Percentiles rank a stretch among this genome's conserved stretches.
These are phyloP conservation scores for Lactifluus subvellereus DNA, from an alignment of 768 basidiomycete genomes.

Conservation along the genomic window DNA sequence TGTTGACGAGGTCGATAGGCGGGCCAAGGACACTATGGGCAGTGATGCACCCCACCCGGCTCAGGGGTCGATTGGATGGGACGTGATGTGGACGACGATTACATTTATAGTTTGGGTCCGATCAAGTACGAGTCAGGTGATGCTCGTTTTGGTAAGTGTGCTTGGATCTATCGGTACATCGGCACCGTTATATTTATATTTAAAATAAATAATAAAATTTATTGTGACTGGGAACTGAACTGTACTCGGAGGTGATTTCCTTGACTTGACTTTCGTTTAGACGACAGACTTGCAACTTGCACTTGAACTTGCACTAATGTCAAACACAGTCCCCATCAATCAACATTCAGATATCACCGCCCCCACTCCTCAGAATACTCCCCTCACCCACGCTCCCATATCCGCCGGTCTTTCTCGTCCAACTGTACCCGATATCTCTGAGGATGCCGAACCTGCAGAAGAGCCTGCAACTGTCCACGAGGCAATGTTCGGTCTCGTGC, in stretches of 20 bases:
- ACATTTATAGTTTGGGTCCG: constrained; percentile 38
- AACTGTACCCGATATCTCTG: constrained; percentile 80
- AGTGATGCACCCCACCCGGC: constrained; percentile 49
- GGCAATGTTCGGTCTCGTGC: constrained; percentile 80
- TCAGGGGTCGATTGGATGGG: constrained; percentile 59
- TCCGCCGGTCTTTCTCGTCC: constrained; percentile 76
- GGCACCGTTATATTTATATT: background rate
- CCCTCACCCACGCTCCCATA: constrained; percentile 76
- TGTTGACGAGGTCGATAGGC: constrained; percentile 19
- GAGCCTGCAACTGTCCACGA: constrained; percentile 51
- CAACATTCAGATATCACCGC: constrained; percentile 55
- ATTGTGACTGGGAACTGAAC: too few species aligned
- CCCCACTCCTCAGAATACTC: constrained; percentile 95
- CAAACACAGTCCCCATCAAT: constrained; percentile 59
- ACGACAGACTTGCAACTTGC: too few species aligned
- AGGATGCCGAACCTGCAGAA: constrained; percentile 69
- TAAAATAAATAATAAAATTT: too few species aligned
- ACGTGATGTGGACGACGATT: constrained; percentile 51
- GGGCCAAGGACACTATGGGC: constrained; percentile 33
- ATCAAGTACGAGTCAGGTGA: background rate
- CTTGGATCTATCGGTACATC: background rate
- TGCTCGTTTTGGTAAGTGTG: too few species aligned
- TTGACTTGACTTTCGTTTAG: background rate
- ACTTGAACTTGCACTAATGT: constrained; percentile 41
- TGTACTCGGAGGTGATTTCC: too few species aligned